Base-by-base conservation (phyloP, 2,329 filamentous ascomycete species). In the Aureobasidium sp. region DNA sequence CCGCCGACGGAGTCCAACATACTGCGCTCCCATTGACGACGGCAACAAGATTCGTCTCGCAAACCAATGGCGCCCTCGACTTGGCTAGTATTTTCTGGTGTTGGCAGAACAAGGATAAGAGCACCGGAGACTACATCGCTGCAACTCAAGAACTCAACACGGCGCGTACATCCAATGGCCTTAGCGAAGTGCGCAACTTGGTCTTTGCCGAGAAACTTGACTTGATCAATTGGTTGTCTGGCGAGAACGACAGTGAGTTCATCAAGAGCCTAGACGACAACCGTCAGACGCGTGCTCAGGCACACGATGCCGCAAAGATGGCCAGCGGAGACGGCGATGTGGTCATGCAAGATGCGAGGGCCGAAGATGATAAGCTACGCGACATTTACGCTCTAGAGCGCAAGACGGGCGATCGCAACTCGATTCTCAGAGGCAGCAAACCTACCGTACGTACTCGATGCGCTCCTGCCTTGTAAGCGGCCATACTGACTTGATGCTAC, bases 51-150 rank as follows among this genome's bases (percentile, higher is more conserved):
- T 97, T 97, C 79, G 83, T 89, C 64, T 92, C 90, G 29, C 53
- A 63, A 24, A 76, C 76, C 37, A 70, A 84, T 69, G 81, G 84
- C 47, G 63, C 62, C 52, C 87, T 96, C 70, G 90, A 97, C 73
- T 81, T 99, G 68, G 91, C 94, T 72, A 94, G 89, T 73, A 93
- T 97, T 76, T 97, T 93, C 79, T 96, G 97, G 72, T 92, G 92
- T 62, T 99, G 92, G 91, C 82, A 90, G 70, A 95, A 97, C 77
- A 91, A 92, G 74, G 93, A 97, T 78, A 86, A 88, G 61, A 86
- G 88, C 61, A 92, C 96, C 67, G 89, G 90, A 12, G 91, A 96
- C 69, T 97, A 97, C 81, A 94, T 97, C 75, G 85, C 88, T 29
- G 87, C 88, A 0, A 89, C 90, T 15, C 87, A 89, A 69, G 82